Evolutionary conservation across 1,284 basidiomycete species (phyloP), one percentile per base, ranked within the genome.

Genomic region (Pseudozyma sp.): DNA sequence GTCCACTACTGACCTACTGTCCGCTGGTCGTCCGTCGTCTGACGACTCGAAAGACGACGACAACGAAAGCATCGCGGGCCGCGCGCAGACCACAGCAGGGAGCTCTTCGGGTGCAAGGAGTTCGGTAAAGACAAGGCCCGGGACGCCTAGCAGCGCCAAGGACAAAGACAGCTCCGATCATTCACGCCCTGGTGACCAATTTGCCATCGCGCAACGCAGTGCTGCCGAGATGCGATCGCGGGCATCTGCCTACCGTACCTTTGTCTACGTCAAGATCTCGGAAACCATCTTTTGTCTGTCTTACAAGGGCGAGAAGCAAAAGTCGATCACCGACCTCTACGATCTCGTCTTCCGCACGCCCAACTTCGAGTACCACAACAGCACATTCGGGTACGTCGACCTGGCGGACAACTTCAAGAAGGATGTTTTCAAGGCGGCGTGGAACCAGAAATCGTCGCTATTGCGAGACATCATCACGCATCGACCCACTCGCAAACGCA

Each of bases 231-330:
- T 86, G 87, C 80, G 85, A 7, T 72, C 74, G 6, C 82, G 88
- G 11, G 88, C 88, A 0, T 77, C 83, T 5, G 65, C 75, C 11
- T 87, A 87, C 69, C 82, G 85, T 77, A 94, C 91, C 7, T 97
- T 97, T 77, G 89, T 96, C 43, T 87, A 90, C 57, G 91, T 97
- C 63, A 88, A 89, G 77, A 88, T 97, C 52, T 89, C 90, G 7
- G 91, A 91, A 88, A 92, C 82, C 5, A 87, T 85, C 47, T 69
- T 81, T 24, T 76, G 70, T 42, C 49, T 77, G 30, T 82, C 78
- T 48, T 89, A 87, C 84, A 88, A 88, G 74, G 87, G 87, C 54
- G 87, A 88, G 52, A 86, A 85, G 62, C 81, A 86, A 30, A 87
- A 86, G 77, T 85, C 85, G 30, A 81, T 87, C 52, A 86, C 86